A percentile compares a stretch with the other conserved stretches of the same genome.
Conservation (phyloP, 2,329 filamentous ascomycete genomes). For the Alternaria postmessia region DNA sequence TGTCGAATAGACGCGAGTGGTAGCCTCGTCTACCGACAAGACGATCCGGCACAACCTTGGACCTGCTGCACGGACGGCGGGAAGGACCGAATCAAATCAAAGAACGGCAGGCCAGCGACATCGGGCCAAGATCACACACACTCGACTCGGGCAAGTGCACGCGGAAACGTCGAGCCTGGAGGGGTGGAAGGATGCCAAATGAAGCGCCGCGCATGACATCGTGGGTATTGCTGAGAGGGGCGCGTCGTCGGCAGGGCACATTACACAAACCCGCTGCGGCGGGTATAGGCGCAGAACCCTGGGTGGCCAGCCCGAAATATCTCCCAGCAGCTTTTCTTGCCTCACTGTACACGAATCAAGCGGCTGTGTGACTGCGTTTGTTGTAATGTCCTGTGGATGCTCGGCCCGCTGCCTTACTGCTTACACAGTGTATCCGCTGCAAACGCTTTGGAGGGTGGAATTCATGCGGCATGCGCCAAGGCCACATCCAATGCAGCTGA, state of each 20-base stretch:
- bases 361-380: not conserved
- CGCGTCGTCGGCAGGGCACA: not conserved
- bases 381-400: not conserved
- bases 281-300: slow-evolving; percentile 8
- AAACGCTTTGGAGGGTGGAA: slow-evolving; percentile 26
- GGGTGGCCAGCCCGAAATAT: not conserved
- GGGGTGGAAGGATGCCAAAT: slow-evolving; percentile 15
- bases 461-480: slow-evolving; percentile 30
- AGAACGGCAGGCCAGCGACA: slow-evolving; percentile 36
- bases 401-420: slow-evolving; percentile 16
- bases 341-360: not conserved
- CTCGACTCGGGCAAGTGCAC: slow-evolving; percentile 25
- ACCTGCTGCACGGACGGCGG: slow-evolving; percentile 34
- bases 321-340: not conserved
- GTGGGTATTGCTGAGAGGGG: slow-evolving; percentile 19
- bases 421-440: slow-evolving; percentile 22
- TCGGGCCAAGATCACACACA: slow-evolving; percentile 33
- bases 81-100: slow-evolving; percentile 43
- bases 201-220: slow-evolving; percentile 30
- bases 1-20: slow-evolving; percentile 30
- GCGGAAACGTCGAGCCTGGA: slow-evolving; percentile 23
- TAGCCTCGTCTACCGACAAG: slow-evolving; percentile 39
- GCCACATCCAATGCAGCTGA: slow-evolving; percentile 19
- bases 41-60: slow-evolving; percentile 20
- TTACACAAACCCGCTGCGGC: not conserved